A percentile compares a stretch with the other conserved stretches of the same genome.
Evolutionary conservation across 2,329 filamentous ascomycete species (phyloP).

Genomic region (Acrocalymma vagum): DNA sequence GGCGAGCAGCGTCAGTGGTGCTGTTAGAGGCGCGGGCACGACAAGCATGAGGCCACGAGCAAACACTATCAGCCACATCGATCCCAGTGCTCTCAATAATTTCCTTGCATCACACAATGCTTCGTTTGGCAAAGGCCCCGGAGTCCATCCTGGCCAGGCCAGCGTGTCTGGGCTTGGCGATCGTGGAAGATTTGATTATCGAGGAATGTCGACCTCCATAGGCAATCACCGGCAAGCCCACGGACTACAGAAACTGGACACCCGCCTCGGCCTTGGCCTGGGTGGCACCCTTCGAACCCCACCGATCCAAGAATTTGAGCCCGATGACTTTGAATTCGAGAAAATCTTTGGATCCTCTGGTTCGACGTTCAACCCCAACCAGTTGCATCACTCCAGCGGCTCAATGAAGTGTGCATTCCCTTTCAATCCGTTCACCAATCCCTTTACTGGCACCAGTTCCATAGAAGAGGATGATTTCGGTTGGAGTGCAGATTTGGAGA

Average conservation of each 20-base stretch:
- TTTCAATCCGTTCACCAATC: constrained; percentile 43
- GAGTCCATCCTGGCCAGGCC: constrained; percentile 64
- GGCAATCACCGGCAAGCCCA: constrained; percentile 71
- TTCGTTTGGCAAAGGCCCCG: constrained; percentile 56
- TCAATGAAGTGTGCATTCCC: constrained; percentile 68
- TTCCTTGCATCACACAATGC: constrained; percentile 70
- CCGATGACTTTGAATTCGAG: constrained; percentile 72
- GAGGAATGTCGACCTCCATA: constrained; percentile 73
- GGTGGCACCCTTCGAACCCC: constrained; percentile 77
- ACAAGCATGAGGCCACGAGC: constrained; percentile 81
- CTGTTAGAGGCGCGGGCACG: constrained; percentile 56
- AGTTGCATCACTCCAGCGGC: constrained; percentile 85
- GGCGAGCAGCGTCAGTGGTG: constrained; percentile 63
- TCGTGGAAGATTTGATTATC: constrained; percentile 67
- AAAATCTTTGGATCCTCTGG: constrained; percentile 69
- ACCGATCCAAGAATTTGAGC: constrained; percentile 62
- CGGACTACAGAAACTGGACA: constrained; percentile 83
- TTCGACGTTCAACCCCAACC: constrained; percentile 67
- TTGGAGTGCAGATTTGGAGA: constrained; percentile 84
- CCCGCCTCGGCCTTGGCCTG: constrained; percentile 73
- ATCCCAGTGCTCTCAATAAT: constrained; percentile 73
- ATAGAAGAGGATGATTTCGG: constrained; percentile 79
- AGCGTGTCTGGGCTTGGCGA: constrained; percentile 72
- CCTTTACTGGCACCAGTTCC: constrained; percentile 66
- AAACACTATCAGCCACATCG: constrained; percentile 94